Conservation (phyloP, 805 yeast species). For the Candida nonsorbophila region DNA sequence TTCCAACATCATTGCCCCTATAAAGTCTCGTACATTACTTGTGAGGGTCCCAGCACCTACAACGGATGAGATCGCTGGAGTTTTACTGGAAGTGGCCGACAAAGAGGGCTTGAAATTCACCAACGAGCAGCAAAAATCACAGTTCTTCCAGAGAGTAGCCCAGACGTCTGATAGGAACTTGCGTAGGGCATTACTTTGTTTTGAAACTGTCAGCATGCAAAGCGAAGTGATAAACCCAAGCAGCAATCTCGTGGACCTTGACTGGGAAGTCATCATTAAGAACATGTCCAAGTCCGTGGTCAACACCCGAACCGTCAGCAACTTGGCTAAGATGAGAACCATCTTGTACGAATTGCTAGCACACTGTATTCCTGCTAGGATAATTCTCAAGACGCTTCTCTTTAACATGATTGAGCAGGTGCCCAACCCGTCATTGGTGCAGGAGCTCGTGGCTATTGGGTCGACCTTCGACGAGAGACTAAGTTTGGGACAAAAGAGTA, state of each 20-base stretch:
- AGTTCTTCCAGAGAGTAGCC: conserved; percentile 49
- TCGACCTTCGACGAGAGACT: conserved; percentile 80
- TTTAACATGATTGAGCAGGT: conserved; percentile 37
- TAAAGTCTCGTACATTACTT: conserved; percentile 84
- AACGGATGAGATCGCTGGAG: conserved; percentile 47
- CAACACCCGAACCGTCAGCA: conserved; percentile 59
- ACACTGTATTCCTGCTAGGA: conserved; percentile 88
- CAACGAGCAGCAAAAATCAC: conserved; percentile 21
- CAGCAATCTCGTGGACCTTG: conserved; percentile 53
- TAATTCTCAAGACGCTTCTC: conserved; percentile 59
- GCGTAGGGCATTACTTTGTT: conserved; percentile 68
- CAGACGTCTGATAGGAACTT: conserved; percentile 60
- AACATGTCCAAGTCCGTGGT: conserved; percentile 57
- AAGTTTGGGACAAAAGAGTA: conserved; percentile 80
- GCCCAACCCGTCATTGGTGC: conserved; percentile 21
- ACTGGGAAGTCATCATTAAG: conserved; percentile 82
- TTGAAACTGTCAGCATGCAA: conserved; percentile 79
- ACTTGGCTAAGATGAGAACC: conserved; percentile 56
- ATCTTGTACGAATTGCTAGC: conserved; percentile 78
- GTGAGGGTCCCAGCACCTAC: conserved; percentile 86
- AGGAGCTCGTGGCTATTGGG: conserved; percentile 52
- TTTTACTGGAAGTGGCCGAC: conserved; percentile 50
- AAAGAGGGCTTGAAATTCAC: conserved; percentile 47
- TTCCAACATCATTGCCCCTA: conserved; percentile 89
- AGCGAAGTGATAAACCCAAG: conserved; percentile 48